phyloP scores from a whole-genome alignment of 495 filamentous ascomycete genomes.

The Mycothermus thermophilus region DNA sequence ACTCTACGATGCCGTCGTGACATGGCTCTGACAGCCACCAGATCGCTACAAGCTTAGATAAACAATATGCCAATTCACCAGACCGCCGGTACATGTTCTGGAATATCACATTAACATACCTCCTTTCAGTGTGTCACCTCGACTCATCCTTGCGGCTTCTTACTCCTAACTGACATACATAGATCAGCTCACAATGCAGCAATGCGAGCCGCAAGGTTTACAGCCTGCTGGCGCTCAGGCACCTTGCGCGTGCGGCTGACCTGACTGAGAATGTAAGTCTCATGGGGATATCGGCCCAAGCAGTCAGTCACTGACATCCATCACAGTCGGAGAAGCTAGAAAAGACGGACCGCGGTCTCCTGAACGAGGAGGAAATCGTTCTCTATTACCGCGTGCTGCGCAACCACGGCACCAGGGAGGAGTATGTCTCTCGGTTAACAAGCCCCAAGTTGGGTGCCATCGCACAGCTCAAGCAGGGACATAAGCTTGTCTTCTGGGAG shows the following conservation, averaged over 20 bases:
- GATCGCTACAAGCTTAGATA: slow-evolving; percentile 33
- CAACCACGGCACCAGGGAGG: slow-evolving; percentile 17
- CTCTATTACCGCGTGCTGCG: slow-evolving; percentile 22
- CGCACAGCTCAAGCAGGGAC: slow-evolving; percentile 16
- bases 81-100: slow-evolving; percentile 31
- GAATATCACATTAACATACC: slow-evolving; percentile 29
- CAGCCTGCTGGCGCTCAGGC: slow-evolving; percentile 24
- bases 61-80: slow-evolving; percentile 20
- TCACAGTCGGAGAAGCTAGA: slow-evolving; percentile 13
- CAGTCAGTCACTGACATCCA: slow-evolving; percentile 3
- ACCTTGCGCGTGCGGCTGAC: slow-evolving; percentile 31
- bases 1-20: too few species aligned
- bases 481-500: slow-evolving; percentile 22
- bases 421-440: slow-evolving; percentile 14
- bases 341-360: slow-evolving; percentile 14
- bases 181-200: slow-evolving; percentile 23
- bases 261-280: slow-evolving; percentile 22
- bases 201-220: slow-evolving; percentile 29
- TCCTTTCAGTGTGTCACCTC: slow-evolving; percentile 28
- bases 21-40: too few species aligned
- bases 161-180: slow-evolving; percentile 12
- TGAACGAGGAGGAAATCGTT: slow-evolving; percentile 22
- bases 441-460: slow-evolving; percentile 19
- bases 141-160: background rate
- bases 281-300: background rate